Base-by-base conservation (phyloP, 805 yeast species). In the Suhomyces vadensis region DNA sequence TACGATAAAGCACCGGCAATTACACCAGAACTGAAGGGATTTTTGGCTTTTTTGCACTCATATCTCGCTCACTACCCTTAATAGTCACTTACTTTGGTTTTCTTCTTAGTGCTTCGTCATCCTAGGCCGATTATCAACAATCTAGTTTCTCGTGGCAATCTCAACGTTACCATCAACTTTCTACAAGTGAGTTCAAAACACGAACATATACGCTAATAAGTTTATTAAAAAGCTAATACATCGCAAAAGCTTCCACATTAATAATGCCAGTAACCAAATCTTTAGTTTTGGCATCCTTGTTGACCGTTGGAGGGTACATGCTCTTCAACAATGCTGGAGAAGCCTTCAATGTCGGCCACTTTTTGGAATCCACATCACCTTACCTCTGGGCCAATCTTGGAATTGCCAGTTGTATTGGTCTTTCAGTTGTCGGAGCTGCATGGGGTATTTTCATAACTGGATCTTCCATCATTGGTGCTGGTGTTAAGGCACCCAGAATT, bases 391-490 rank as follows among this genome's bases (percentile, higher is more conserved):
- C 97, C 22, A 79, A 80, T 51, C 67, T 90, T 51, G 99, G 99
- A 43, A 89, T 94, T 50, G 84, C 87, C 11, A 69, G 82, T 41
- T 92, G 99, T 69, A 90, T 95, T 55, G 98, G 98, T 10, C 77
- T 94, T 47, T 84, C 95, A 39, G 97, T 94, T 11, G 85, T 91
- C 33, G 99, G 99, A 31, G 99, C 99, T 11, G 98, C 98, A 4
- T 94, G 99, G 99, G 99, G 99, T 52, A 94, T 94, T 54, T 94
- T 92, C 65, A 79, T 94, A 49, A 92, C 98, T 2, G 99, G 99
- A 31, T 77, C 97, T 1, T 82, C 97, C 22, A 87, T 94, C 55
- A 71, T 94, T 50, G 99, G 99, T 56, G 99, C 99, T 2, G 99
- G 99, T 74, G 97, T 94, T 48, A 87, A 87, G 66, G 94, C 96